Conservation (phyloP, 2,329 filamentous ascomycete species). For the Colletotrichum gigasporum region DNA sequence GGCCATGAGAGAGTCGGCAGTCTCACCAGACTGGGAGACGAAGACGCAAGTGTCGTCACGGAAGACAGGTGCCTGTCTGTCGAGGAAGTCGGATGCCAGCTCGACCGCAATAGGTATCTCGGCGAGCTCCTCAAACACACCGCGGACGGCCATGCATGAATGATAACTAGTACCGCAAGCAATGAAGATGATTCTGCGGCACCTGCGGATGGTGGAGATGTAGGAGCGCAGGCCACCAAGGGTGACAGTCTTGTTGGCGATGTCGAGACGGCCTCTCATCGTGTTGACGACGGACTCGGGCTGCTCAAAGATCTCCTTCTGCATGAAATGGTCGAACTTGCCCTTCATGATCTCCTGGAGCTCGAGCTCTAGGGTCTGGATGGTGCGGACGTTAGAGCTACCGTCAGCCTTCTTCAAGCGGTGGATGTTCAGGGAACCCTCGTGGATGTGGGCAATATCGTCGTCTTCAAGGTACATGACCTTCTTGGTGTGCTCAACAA, state of each 20-base stretch:
- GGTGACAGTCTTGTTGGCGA: constrained; percentile 92
- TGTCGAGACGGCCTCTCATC: constrained; percentile 97
- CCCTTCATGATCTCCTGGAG: constrained; percentile 99
- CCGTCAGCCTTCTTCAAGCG: constrained; percentile 96
- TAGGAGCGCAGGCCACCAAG: constrained; percentile 96
- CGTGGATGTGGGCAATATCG: constrained; percentile 99
- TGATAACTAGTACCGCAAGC: constrained; percentile 98
- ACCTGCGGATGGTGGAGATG: constrained; percentile 95
- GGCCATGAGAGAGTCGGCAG: constrained; percentile 96
- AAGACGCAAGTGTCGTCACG: constrained; percentile 99
- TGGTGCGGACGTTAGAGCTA: constrained; percentile 94
- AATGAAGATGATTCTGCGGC: constrained; percentile 98
- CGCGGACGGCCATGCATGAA: constrained; percentile 99
- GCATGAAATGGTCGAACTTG: constrained; percentile 99
- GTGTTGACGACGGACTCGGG: constrained; percentile 99
- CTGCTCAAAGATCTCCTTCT: constrained; percentile 99
- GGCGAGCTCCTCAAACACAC: constrained; percentile 96
- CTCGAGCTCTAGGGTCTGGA: constrained; percentile 98
- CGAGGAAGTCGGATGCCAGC: constrained; percentile 96
- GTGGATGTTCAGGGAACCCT: constrained; percentile 99
- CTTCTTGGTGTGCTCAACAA: constrained; percentile 99
- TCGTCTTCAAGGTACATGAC: constrained; percentile 99
- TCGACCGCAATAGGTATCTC: constrained; percentile 98
- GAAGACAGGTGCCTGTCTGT: constrained; percentile 97
- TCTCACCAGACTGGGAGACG: constrained; percentile 98